Conservation (phyloP, 2,329 filamentous ascomycete genomes). For the Fusarium praegraminearum region DNA sequence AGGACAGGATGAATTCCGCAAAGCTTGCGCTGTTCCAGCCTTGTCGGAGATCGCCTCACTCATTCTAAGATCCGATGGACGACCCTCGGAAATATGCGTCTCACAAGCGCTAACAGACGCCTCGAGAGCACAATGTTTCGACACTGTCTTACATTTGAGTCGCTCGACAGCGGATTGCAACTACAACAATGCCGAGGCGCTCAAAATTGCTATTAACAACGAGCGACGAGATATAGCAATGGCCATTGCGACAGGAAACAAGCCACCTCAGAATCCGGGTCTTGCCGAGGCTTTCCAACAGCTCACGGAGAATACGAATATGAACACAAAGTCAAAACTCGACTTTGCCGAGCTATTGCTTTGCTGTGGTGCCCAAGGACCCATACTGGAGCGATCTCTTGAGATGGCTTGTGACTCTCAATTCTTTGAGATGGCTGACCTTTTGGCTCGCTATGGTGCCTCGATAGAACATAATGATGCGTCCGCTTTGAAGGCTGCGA, state of each 20-base stretch:
- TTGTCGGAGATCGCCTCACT: slow-evolving; percentile 61
- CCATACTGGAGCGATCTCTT: slow-evolving; percentile 61
- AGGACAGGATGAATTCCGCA: slow-evolving; percentile 66
- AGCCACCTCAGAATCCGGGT: slow-evolving; percentile 61
- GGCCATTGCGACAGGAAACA: slow-evolving; percentile 65
- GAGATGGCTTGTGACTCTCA: slow-evolving; percentile 62
- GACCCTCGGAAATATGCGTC: slow-evolving; percentile 57
- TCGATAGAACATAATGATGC: slow-evolving; percentile 67
- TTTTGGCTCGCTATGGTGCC: slow-evolving; percentile 66
- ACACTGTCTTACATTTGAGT: slow-evolving; percentile 64
- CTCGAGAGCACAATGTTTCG: slow-evolving; percentile 61
- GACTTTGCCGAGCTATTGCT: slow-evolving; percentile 67
- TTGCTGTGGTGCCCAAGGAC: slow-evolving; percentile 68
- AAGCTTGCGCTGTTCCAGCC: slow-evolving; percentile 61
- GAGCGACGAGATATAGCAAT: slow-evolving; percentile 66
- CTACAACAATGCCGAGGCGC: slow-evolving; percentile 63
- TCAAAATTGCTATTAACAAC: slow-evolving; percentile 62
- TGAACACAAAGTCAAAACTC: slow-evolving; percentile 63
- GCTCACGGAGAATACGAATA: slow-evolving; percentile 60
- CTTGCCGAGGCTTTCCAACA: slow-evolving; percentile 64
- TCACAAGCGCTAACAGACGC: slow-evolving; percentile 67
- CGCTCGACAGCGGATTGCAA: slow-evolving; percentile 66
- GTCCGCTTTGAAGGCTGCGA: slow-evolving; percentile 61
- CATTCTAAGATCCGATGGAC: slow-evolving; percentile 62
- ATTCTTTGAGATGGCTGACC: slow-evolving; percentile 65